Evolutionary conservation across 2,329 filamentous ascomycete species (phyloP).

Genomic region (Beauveria medogensis): DNA sequence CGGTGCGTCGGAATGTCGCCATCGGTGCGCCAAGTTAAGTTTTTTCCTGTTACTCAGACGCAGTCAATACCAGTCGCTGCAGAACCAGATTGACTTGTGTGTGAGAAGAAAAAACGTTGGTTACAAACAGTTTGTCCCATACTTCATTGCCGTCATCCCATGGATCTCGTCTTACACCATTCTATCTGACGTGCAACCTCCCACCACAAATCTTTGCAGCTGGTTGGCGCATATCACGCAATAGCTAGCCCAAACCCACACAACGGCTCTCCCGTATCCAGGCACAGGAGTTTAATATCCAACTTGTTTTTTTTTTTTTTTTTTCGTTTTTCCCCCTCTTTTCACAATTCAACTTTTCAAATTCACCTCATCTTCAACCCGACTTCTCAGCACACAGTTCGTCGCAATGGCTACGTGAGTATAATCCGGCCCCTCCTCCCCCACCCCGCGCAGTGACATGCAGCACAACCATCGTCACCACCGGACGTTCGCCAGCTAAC

Average conservation of each 20-base stretch:
- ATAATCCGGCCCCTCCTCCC: constrained; percentile 4
- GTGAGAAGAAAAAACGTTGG: not conserved
- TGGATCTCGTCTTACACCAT: constrained; percentile 2
- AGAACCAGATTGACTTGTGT: not conserved
- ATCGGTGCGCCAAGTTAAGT: constrained; percentile 14
- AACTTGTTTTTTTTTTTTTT: not conserved
- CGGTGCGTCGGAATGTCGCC: constrained; percentile 17
- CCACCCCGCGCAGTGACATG: constrained; percentile 10
- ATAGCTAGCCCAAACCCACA: constrained; percentile 11
- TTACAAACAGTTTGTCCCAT: not conserved
- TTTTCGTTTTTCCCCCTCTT: not conserved
- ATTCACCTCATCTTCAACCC: not conserved
- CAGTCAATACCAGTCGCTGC: not conserved
- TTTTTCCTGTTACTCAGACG: not conserved
- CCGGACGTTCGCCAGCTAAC: constrained; percentile 10
- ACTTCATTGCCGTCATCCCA: not conserved
- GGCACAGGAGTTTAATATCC: not conserved
- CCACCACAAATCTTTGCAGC: not conserved
- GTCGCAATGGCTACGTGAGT: constrained; percentile 28
- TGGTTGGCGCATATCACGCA: constrained; percentile 6
- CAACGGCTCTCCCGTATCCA: not conserved
- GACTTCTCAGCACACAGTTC: not conserved
- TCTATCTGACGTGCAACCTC: not conserved
- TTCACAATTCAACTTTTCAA: not conserved
- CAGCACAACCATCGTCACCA: constrained; percentile 10